Evolutionary conservation across 2,329 filamentous ascomycete genomes (phyloP).

Genomic region (Talaromyces albobiverticillius): DNA sequence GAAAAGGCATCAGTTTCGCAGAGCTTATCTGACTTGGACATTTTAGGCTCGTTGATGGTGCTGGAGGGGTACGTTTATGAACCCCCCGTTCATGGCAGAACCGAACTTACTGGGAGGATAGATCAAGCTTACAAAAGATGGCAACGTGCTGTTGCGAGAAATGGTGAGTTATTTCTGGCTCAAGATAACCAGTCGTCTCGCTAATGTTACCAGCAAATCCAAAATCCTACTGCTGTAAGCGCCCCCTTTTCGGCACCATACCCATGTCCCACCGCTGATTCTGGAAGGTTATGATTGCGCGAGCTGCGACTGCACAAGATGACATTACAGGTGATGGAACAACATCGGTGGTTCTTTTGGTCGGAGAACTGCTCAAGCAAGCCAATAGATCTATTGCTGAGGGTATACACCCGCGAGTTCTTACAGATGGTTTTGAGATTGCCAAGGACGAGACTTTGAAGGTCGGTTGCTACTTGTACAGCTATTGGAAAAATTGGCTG

Average conservation of each 20-base stretch:
- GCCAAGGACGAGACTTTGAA: conserved; percentile 90
- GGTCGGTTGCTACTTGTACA: conserved; percentile 45
- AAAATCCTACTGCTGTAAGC: conserved; percentile 89
- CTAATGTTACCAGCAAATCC: conserved; percentile 66
- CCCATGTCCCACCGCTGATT: conserved; percentile 8
- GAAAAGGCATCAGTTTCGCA: no score
- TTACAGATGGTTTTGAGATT: conserved; percentile 96
- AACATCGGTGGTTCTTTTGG: conserved; percentile 90
- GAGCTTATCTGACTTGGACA: conserved; percentile 28
- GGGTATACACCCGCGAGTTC: conserved; percentile 92
- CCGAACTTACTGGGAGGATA: conserved; percentile 38
- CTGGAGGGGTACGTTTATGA: conserved; percentile 51
- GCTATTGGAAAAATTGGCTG: not conserved
- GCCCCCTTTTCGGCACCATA: conserved; percentile 10
- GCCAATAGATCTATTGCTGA: conserved; percentile 94
- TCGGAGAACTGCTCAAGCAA: conserved; percentile 96
- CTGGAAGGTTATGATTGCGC: conserved; percentile 62
- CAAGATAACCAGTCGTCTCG: not conserved
- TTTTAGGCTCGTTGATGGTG: conserved; percentile 59
- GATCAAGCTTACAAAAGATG: conserved; percentile 99
- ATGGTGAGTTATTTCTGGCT: conserved; percentile 48
- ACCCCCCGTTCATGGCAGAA: conserved; percentile 11
- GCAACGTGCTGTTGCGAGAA: conserved; percentile 74
- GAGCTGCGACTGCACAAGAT: conserved; percentile 92
- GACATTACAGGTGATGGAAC: conserved; percentile 98